These are phyloP conservation scores for Lactarius psammicola DNA, from an alignment of 768 basidiomycete genomes.

Conservation along the genomic window DNA sequence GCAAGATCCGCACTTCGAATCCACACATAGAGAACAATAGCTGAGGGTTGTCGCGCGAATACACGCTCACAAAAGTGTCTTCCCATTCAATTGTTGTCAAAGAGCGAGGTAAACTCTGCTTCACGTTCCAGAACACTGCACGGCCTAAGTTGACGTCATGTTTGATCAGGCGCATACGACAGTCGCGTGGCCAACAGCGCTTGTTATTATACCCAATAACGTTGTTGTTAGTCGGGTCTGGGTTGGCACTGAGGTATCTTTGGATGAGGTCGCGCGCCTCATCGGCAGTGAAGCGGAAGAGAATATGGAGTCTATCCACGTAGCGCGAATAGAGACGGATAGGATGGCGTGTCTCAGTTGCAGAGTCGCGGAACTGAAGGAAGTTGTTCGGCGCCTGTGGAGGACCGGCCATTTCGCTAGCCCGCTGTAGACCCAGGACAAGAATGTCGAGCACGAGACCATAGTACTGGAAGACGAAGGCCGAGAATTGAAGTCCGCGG, in stretches of 20 bases:
- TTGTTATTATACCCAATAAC: conserved; percentile 99
- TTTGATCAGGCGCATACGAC: conserved; percentile 98
- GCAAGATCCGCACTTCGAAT: conserved; percentile 97
- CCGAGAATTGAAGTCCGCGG: conserved; percentile 96
- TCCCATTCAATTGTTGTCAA: conserved; percentile 99
- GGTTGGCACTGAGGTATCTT: conserved; percentile 94
- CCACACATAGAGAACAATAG: conserved; percentile 97
- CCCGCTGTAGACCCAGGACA: conserved; percentile 95
- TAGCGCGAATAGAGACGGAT: conserved; percentile 97
- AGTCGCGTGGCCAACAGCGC: conserved; percentile 98
- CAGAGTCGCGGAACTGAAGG: conserved; percentile 92
- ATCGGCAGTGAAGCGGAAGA: conserved; percentile 97
- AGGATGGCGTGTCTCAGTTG: conserved; percentile 96
- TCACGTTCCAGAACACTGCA: conserved; percentile 99
- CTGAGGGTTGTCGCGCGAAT: conserved; percentile 97
- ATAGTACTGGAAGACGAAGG: conserved; percentile 99
- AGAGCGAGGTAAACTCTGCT: conserved; percentile 92
- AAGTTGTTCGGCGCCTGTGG: conserved; percentile 98
- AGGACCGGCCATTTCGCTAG: conserved; percentile 98
- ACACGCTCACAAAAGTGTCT: conserved; percentile 95
- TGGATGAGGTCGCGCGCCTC: conserved; percentile 98
- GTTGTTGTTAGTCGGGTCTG: conserved; percentile 98
- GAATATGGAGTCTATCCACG: conserved; percentile 90
- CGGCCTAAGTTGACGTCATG: conserved; percentile 98
- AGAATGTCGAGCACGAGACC: conserved; percentile 93